Conservation (phyloP, 2,329 filamentous ascomycete genomes). For the Aspergillus ochraceoroseus region DNA sequence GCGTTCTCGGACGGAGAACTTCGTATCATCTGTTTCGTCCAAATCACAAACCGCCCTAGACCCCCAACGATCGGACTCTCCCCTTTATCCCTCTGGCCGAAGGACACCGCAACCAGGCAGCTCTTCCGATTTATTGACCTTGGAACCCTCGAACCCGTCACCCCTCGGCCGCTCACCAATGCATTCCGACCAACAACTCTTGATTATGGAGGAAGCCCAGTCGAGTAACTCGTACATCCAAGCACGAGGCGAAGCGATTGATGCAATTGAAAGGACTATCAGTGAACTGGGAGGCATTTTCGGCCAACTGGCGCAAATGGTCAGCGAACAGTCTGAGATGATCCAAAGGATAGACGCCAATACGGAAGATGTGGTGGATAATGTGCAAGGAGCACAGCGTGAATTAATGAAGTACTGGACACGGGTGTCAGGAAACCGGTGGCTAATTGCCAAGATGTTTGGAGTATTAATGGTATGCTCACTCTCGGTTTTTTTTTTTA, state of each 20-base stretch:
- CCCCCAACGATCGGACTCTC: constrained; percentile 70
- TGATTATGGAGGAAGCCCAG: constrained; percentile 91
- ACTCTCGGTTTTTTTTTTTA: neutral
- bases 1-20: constrained; percentile 87
- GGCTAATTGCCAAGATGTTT: constrained; percentile 79
- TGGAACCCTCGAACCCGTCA: constrained; percentile 62
- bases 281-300: constrained; percentile 88
- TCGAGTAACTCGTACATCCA: constrained; percentile 84
- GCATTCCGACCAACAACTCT: constrained; percentile 76
- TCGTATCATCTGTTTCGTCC: constrained; percentile 82
- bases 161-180: constrained; percentile 46
- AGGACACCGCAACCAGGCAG: constrained; percentile 56
- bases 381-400: constrained; percentile 92
- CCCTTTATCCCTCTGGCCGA: constrained; percentile 74
- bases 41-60: constrained; percentile 61
- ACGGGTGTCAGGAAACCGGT: constrained; percentile 87
- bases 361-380: constrained; percentile 95
- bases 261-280: constrained; percentile 94
- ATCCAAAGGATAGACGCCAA: constrained; percentile 96
- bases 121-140: constrained; percentile 66
- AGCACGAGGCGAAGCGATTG: constrained; percentile 89
- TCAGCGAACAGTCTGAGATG: constrained; percentile 95
- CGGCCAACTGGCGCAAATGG: constrained; percentile 91
- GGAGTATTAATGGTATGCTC: constrained; percentile 69
- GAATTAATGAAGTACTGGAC: constrained; percentile 97